These are phyloP conservation scores for Thymus mandschuricus DNA, from an alignment of 257 asterid genomes.

Conservation along the genomic window DNA sequence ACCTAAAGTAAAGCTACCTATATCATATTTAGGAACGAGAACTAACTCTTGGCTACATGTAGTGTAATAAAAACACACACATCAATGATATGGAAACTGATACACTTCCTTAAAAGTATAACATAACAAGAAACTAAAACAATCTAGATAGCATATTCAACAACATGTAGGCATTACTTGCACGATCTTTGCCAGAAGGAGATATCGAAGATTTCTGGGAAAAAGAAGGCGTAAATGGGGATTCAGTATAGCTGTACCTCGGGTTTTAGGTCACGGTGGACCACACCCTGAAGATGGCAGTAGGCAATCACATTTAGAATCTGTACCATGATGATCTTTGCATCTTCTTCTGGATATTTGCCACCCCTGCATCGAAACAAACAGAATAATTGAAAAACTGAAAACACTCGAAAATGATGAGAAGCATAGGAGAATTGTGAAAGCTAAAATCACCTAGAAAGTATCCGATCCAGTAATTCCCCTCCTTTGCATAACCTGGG, in stretches of 20 bases:
- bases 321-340: constrained; percentile 44
- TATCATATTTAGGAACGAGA: not conserved
- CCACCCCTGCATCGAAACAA: no score
- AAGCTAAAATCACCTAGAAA: constrained; percentile 52
- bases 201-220: not conserved
- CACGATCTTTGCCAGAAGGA: constrained; percentile 6
- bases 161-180: not conserved
- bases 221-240: not conserved
- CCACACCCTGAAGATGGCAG: constrained; percentile 91
- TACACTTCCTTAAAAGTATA: not conserved
- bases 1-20: no score
- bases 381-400: not conserved
- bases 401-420: not conserved
- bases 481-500: constrained; percentile 89
- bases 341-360: no score
- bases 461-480: constrained; percentile 76
- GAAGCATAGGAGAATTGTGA: constrained; percentile 1
- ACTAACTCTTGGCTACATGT: not conserved
- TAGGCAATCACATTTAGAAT: constrained; percentile 63
- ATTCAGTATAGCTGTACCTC: constrained; percentile 47
- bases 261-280: constrained; percentile 72
- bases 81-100: not conserved
- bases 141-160: not conserved
- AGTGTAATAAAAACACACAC: not conserved
- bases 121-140: constrained; percentile 2